Percentiles rank a stretch among this genome's conserved stretches.
Conservation (phyloP, 2,329 filamentous ascomycete genomes). For the Paraphaeosphaeria minitans region DNA sequence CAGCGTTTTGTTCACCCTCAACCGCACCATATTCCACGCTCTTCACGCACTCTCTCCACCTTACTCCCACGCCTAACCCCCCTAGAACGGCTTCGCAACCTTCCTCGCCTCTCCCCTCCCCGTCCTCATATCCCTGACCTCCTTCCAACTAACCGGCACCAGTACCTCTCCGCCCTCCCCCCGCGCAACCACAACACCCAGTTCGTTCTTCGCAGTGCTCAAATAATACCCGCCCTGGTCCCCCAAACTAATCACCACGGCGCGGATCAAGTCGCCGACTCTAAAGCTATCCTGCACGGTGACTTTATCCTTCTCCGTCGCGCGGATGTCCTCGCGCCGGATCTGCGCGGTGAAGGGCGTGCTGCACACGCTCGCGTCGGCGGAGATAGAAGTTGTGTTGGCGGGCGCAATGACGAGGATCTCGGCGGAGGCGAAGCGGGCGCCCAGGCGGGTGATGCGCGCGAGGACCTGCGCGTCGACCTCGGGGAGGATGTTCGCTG, state of each 20-base stretch:
- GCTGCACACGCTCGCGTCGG: constrained; percentile 63
- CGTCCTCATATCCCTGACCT: constrained; percentile 84
- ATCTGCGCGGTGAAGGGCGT: constrained; percentile 87
- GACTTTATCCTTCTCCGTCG: constrained; percentile 94
- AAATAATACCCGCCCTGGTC: constrained; percentile 96
- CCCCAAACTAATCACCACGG: constrained; percentile 85
- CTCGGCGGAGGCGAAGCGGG: constrained; percentile 81
- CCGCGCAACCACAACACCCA: constrained; percentile 91
- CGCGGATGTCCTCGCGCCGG: constrained; percentile 86
- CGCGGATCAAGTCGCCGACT: constrained; percentile 89
- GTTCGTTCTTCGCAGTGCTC: constrained; percentile 87
- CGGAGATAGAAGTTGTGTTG: background rate
- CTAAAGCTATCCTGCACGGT: constrained; percentile 89
- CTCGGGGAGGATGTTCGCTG: constrained; percentile 76
- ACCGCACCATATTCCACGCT: background rate
- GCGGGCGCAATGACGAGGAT: constrained; percentile 72
- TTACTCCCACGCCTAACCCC: background rate
- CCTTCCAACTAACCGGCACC: constrained; percentile 93
- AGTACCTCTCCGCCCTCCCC: constrained; percentile 88
- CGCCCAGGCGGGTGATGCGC: constrained; percentile 82
- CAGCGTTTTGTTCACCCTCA: background rate
- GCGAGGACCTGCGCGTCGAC: constrained; percentile 82
- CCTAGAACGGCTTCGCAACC: constrained; percentile 82
- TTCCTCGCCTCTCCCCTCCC: constrained; percentile 81
- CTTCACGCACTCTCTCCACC: background rate